phyloP scores from a whole-genome alignment of 176 grass and related monocot genomes.

The Oryza glaberrima region DNA sequence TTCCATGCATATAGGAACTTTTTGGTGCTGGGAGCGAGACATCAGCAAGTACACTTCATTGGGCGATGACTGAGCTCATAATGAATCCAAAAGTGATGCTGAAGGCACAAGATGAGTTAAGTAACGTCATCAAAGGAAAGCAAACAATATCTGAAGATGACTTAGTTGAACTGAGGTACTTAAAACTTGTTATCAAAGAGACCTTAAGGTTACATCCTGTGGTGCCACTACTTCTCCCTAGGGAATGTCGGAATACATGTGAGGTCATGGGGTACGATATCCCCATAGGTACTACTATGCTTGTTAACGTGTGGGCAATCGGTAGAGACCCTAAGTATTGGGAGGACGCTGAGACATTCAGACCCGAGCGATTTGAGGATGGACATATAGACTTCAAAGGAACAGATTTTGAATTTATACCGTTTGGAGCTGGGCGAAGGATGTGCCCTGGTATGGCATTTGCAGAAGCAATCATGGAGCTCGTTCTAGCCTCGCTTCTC shows the following conservation, averaged over 20 bases:
- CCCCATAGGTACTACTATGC: not conserved
- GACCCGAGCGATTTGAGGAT: not conserved
- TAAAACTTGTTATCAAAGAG: conserved; percentile 6
- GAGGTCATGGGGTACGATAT: not conserved
- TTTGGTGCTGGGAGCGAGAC: not conserved
- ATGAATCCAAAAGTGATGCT: not conserved
- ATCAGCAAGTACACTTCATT: not conserved
- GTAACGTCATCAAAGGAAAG: not conserved
- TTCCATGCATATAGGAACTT: not conserved
- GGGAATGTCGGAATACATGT: not conserved
- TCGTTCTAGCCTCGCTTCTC: not conserved
- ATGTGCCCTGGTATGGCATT: not conserved
- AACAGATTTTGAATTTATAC: not conserved
- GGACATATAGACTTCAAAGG: not conserved
- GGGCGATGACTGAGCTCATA: conserved; percentile 9
- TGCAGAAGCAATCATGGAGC: not conserved
- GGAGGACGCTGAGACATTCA: not conserved
- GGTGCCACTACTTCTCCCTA: not conserved
- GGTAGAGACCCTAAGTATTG: not conserved
- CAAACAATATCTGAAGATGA: not conserved
- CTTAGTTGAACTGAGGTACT: not conserved
- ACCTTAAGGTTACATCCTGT: not conserved
- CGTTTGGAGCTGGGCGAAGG: not conserved
- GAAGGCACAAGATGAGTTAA: not conserved
- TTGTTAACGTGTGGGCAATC: not conserved